Conservation (phyloP, 1,284 basidiomycete species). For the Pterulicium gracile region DNA sequence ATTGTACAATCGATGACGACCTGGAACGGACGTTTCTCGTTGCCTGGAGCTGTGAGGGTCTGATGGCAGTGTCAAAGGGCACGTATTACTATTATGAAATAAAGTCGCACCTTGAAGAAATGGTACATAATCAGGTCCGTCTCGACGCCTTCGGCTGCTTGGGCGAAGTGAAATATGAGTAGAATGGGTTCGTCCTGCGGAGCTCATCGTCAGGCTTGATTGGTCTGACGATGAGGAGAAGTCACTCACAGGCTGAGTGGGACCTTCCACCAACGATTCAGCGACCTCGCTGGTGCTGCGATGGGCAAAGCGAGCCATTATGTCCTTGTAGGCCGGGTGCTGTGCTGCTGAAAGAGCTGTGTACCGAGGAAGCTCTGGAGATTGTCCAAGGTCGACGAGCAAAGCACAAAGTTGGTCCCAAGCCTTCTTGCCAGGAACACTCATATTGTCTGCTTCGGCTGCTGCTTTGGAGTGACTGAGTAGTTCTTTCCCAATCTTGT, state of each 20-base stretch:
- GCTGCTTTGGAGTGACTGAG: slow-evolving; percentile 60
- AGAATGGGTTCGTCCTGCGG: slow-evolving; percentile 39
- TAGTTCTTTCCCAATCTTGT: slow-evolving; percentile 77
- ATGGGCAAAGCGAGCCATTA: slow-evolving; percentile 61
- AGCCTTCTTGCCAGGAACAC: slow-evolving; percentile 58
- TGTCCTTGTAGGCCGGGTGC: slow-evolving; percentile 52
- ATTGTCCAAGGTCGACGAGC: slow-evolving; percentile 68
- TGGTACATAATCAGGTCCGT: slow-evolving; percentile 79
- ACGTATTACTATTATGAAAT: slow-evolving; percentile 2
- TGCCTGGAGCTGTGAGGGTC: slow-evolving; percentile 27
- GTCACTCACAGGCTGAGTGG: slow-evolving; percentile 33
- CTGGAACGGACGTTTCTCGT: slow-evolving; percentile 49
- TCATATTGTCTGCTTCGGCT: slow-evolving; percentile 43
- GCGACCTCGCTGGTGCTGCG: slow-evolving; percentile 52
- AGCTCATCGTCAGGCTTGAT: not conserved
- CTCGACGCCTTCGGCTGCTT: slow-evolving; percentile 76
- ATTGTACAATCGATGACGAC: slow-evolving; percentile 78
- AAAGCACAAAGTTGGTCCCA: slow-evolving; percentile 70
- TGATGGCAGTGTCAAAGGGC: slow-evolving; percentile 24
- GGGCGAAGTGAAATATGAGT: slow-evolving; percentile 54
- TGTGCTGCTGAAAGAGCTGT: slow-evolving; percentile 37
- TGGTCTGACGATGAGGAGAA: slow-evolving; percentile 4
- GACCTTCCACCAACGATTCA: slow-evolving; percentile 59
- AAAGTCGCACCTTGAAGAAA: slow-evolving; percentile 54
- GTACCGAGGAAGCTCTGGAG: slow-evolving; percentile 52